These are phyloP conservation scores for Pestalotiopsis sp. DNA, from an alignment of 2,329 filamentous ascomycete genomes.

Conservation along the genomic window DNA sequence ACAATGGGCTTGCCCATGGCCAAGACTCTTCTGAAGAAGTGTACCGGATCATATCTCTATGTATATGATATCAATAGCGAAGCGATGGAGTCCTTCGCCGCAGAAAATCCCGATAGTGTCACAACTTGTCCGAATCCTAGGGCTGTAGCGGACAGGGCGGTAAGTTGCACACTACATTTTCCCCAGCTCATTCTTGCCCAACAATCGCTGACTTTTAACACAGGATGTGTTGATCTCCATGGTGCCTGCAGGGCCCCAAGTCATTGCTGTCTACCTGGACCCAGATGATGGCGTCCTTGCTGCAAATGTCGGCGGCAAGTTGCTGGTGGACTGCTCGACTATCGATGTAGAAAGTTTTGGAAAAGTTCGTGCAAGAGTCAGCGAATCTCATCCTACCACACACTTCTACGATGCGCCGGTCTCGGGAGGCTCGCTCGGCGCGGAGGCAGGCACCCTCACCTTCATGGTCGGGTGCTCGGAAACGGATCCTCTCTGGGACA, in stretches of 20 bases:
- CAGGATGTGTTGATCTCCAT: conserved; percentile 71
- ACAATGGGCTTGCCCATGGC: conserved; percentile 58
- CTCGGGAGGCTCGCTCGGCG: conserved; percentile 35
- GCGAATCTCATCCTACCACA: conserved; percentile 17
- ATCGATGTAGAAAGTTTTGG: conserved; percentile 56
- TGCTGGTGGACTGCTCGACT: conserved; percentile 75
- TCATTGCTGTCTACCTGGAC: conserved; percentile 62
- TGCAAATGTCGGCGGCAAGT: conserved; percentile 29
- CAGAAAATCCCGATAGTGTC: conserved; percentile 35
- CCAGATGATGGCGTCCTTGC: conserved; percentile 43
- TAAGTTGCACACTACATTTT: too few relatives aligned
- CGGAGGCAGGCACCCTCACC: conserved; percentile 34
- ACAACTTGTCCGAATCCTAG: conserved; percentile 38
- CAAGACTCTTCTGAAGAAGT: conserved; percentile 49
- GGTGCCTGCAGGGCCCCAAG: conserved; percentile 69
- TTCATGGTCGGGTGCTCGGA: conserved; percentile 37
- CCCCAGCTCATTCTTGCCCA: too few relatives aligned
- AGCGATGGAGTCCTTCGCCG: conserved; percentile 43
- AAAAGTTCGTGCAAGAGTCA: conserved; percentile 40
- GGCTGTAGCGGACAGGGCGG: conserved; percentile 51
- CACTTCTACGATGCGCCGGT: conserved; percentile 40
- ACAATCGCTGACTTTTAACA: not conserved
- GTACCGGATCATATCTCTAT: conserved; percentile 42
- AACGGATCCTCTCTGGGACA: conserved; percentile 39
- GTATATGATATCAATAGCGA: conserved; percentile 50